Evolutionary conservation across 2,329 filamentous ascomycete species (phyloP), one percentile per base, ranked within the genome.

Genomic region (Plectosphaerella plurivora): DNA sequence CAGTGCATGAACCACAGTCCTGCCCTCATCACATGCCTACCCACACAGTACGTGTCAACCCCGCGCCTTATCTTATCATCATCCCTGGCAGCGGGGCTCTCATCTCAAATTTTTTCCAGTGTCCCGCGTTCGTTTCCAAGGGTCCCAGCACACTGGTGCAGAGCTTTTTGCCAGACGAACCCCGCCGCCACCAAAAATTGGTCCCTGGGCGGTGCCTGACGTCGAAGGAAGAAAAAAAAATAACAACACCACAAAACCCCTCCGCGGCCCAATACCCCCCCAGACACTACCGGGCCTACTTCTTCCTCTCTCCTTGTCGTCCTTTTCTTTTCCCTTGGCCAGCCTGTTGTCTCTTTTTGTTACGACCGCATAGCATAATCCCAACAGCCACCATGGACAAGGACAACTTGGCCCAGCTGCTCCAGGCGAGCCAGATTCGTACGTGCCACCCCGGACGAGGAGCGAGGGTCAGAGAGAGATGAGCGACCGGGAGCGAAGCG

Each of bases 391-490:
- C 53, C 53, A 74, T 74, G 72, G 73, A 75, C 60, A 74, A 73
- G 65, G 86, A 90, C 71, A 84, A 88, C 74, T 91, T 97, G 69
- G 81, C 94, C 61, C 81, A 88, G 76, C 84, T 96, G 74, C 83
- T 97, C 68, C 84, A 94, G 80, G 87, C 89, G 74, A 86, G 93
- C 64, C 83, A 96, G 73, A 85, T 91, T 70, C 91, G 90, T 94
- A 76, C 76, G 88, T 84, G 25, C 50, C 45, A 45, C 54, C 54
- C 49, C 24, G 52, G 48, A 54, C 55, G 51, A n/a, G 2, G n/a
- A 14, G 16, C 18, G 37, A 41, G 37, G 15, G 37, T 5, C 7
- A 41, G 22, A 22, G 22, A 22, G 37, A 41, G 37, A 41, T 20
- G 18, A 20, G 46, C 39, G 39, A 52, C 18, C 25, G 37, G 22